Evolutionary conservation across 805 yeast species (phyloP), one percentile per base, ranked within the genome.

Genomic region (Candida easanensis): DNA sequence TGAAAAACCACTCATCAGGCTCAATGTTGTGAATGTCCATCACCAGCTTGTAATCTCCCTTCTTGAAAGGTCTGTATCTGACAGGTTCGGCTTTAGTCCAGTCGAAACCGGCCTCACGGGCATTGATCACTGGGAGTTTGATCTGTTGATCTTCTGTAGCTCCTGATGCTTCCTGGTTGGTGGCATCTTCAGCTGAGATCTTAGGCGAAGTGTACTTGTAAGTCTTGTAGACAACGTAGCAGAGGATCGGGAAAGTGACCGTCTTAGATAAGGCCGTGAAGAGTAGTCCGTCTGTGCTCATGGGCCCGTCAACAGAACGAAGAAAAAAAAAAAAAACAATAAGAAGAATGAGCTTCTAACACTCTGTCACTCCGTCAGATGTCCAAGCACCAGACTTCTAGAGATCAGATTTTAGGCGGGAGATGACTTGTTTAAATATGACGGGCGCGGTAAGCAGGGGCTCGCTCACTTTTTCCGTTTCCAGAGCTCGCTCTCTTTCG

Each of bases 51-150:
- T 82, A 80, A 36, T 67, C 74, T 14, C 78, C 82, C 36, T 76
- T 70, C 56, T 77, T 80, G 66, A 80, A 83, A 1, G 88, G 88
- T 38, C 79, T 63, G 50, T 70, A 77, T 17, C 66, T 66, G 36
- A 61, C 55, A 0, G 83, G 83, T 35, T 65, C 59, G 6, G 62
- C 59, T 4, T 51, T 47, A 13, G 60, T 44, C 79, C 82, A 80
- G 17, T 71, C 54, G 46, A 75, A 73, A 42, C 59, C 59, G 4
- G 60, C 46, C 19, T 50, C 52, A 4, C 69, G 69, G 1, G 77
- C 60, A 1, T 43, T 26, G 43, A 67, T 48, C 27, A 18, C 18
- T 23, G 38, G 33, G 6, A 32, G 35, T 26, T 11, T 26, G n/a
- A 8, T 22, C 25, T 22, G 25, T 7, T 8, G 25, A 8, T 22